phyloP scores from a whole-genome alignment of 2,329 filamentous ascomycete genomes.

The Penicillium aurantiogriseum region DNA sequence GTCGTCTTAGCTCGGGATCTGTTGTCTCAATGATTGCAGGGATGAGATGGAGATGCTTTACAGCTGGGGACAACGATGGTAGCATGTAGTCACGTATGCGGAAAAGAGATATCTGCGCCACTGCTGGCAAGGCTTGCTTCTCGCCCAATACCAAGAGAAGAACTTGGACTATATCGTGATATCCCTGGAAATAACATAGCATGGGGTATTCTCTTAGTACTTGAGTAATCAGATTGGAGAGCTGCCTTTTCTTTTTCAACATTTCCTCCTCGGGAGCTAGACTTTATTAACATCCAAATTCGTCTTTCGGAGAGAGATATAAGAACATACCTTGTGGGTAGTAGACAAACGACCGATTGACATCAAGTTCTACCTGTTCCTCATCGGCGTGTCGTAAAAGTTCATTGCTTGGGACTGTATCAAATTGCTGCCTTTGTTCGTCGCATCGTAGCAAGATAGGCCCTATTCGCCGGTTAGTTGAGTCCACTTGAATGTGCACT shows the following conservation, averaged over 20 bases:
- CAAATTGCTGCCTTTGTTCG: conserved; percentile 9
- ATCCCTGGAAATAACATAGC: conserved; percentile 96
- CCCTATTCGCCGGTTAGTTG: conserved; percentile 38
- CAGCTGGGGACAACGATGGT: conserved; percentile 74
- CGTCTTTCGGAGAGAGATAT: background rate
- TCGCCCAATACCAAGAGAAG: conserved; percentile 79
- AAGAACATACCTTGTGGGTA: conserved; percentile 72
- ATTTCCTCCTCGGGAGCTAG: conserved; percentile 70
- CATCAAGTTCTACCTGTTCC: conserved; percentile 85
- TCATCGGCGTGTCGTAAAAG: conserved; percentile 81
- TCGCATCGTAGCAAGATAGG: conserved; percentile 50
- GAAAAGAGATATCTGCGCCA: conserved; percentile 80
- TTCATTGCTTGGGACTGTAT: conserved; percentile 53
- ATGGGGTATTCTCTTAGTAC: conserved; percentile 77
- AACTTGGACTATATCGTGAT: conserved; percentile 97
- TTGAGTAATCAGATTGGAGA: conserved; percentile 76
- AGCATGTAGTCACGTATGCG: conserved; percentile 98
- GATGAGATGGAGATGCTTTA: conserved; percentile 82
- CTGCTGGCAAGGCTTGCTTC: conserved; percentile 58
- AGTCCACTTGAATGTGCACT: background rate
- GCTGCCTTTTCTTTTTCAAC: conserved; percentile 67
- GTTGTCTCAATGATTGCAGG: conserved; percentile 73
- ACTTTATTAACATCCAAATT: background rate
- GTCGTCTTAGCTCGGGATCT: conserved; percentile 68
- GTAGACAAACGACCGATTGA: conserved; percentile 95